Conservation (phyloP, 441 rosid species). For the Breynia disticha region DNA sequence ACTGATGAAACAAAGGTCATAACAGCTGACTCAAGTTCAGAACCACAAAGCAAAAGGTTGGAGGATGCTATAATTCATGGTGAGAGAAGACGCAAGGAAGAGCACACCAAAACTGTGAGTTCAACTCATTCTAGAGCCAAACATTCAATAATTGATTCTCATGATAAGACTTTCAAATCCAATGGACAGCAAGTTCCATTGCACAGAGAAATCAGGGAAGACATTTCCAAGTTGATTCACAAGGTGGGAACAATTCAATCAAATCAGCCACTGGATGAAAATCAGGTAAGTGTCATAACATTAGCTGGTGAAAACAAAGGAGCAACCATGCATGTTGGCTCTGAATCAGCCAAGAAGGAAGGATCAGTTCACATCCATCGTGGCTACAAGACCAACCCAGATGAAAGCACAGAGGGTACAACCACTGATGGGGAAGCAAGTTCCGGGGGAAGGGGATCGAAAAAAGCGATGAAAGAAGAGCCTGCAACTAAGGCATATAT, state of each 20-base stretch:
- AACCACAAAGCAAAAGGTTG: conserved; percentile 21
- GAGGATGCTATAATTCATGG: conserved; percentile 8
- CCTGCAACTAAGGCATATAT: conserved; percentile 31
- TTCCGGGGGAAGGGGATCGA: conserved; percentile 13
- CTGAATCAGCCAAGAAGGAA: conserved; percentile 37
- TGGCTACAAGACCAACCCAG: conserved; percentile 49
- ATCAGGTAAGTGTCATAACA: conserved; percentile 38
- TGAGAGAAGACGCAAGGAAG: conserved; percentile 23
- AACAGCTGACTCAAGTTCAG: conserved; percentile 16
- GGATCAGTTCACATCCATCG: conserved; percentile 50
- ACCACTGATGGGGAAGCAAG: conserved; percentile 52
- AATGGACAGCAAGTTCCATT: conserved; percentile 29
- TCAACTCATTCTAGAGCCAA: conserved; percentile 23
- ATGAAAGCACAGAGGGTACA: conserved; percentile 44
- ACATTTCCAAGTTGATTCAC: conserved; percentile 46
- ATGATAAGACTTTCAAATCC: conserved; percentile 19
- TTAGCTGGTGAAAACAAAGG: conserved; percentile 86
- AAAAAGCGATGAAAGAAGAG: conserved; percentile 26
- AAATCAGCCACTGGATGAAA: conserved; percentile 31
- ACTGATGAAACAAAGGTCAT: conserved; percentile 10
- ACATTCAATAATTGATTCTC: conserved; percentile 16
- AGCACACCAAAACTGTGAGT: conserved; percentile 25
- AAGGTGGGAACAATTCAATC: conserved; percentile 34
- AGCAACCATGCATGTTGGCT: conserved; percentile 50
- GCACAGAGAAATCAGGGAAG: conserved; percentile 52